Percentiles rank a stretch among this genome's conserved stretches.
These are phyloP conservation scores for Carallia brachiata DNA, from an alignment of 345 rosid genomes.

Conservation along the genomic window DNA sequence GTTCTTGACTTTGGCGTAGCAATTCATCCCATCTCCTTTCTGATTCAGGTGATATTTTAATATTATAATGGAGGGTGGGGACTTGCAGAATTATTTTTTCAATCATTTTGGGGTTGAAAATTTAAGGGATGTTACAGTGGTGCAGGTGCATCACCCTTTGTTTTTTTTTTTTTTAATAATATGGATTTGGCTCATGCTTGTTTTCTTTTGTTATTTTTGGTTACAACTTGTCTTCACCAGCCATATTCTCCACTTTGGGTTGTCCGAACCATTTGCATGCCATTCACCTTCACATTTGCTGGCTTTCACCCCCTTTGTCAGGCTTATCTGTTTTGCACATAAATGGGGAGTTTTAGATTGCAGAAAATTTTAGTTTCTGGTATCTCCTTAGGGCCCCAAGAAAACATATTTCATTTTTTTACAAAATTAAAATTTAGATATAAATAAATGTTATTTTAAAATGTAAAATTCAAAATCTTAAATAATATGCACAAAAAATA, in stretches of 20 bases:
- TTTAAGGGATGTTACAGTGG: not conserved
- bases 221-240: not conserved
- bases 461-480: too few relatives aligned
- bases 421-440: too few relatives aligned
- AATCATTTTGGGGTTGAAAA: constrained; percentile 54
- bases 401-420: too few relatives aligned
- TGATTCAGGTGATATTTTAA: not conserved
- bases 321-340: too few relatives aligned
- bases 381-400: too few relatives aligned
- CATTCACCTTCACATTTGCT: not conserved
- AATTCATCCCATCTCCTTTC: not conserved
- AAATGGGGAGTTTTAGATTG: too few relatives aligned
- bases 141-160: not conserved
- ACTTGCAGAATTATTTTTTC: constrained; percentile 34
- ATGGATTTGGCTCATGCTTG: not conserved
- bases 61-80: constrained; percentile 17
- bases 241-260: not conserved
- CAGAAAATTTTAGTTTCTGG: too few relatives aligned
- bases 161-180: not conserved
- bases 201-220: not conserved
- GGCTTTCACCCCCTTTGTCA: not conserved
- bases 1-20: constrained; percentile 13
- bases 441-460: too few relatives aligned
- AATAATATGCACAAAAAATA: too few relatives aligned
- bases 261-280: not conserved